A percentile compares a stretch with the other conserved stretches of the same genome.
Evolutionary conservation across 306 rosid species (phyloP).

Genomic region (Potentilla sterilis): DNA sequence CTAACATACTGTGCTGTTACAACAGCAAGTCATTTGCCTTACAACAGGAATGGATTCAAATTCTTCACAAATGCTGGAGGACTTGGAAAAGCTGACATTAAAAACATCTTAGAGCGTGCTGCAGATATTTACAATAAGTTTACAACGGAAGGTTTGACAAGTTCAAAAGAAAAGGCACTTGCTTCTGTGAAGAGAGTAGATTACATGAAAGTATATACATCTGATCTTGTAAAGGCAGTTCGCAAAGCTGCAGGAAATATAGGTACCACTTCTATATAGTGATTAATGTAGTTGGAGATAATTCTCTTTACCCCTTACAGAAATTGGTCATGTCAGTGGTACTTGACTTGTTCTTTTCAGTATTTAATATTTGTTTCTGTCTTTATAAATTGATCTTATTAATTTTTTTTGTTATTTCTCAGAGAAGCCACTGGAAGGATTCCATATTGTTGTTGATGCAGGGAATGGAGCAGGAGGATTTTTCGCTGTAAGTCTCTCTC

Average conservation of each 20-base stretch:
- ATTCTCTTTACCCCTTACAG: slow-evolving; percentile 6
- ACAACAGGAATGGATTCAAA: slow-evolving; percentile 91
- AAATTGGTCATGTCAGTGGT: slow-evolving; percentile 20
- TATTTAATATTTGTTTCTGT: neutral
- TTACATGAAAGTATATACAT: slow-evolving; percentile 79
- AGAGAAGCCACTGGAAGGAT: slow-evolving; percentile 93
- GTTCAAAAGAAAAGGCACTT: slow-evolving; percentile 52
- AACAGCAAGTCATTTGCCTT: slow-evolving; percentile 97
- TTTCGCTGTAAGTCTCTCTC: slow-evolving; percentile 55
- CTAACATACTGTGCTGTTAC: slow-evolving; percentile 19
- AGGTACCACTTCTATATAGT: slow-evolving; percentile 45
- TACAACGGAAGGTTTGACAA: slow-evolving; percentile 45
- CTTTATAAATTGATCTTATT: slow-evolving; percentile 1
- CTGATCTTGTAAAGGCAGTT: slow-evolving; percentile 83
- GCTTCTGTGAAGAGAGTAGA: slow-evolving; percentile 56
- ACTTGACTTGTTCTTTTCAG: neutral
- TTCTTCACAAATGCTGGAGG: slow-evolving; percentile 91
- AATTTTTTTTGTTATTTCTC: slow-evolving; percentile 22
- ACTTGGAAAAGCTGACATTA: slow-evolving; percentile 90
- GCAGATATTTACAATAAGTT: slow-evolving; percentile 65
- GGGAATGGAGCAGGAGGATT: slow-evolving; percentile 99
- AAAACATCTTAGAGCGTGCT: slow-evolving; percentile 83
- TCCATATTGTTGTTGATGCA: slow-evolving; percentile 92
- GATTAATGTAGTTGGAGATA: slow-evolving; percentile 20
- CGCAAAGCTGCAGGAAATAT: slow-evolving; percentile 83